A percentile compares a stretch with the other conserved stretches of the same genome.
phyloP scores from a whole-genome alignment of 225 moss, liverwort and hornwort species.

The Pleurozium schreberi region DNA sequence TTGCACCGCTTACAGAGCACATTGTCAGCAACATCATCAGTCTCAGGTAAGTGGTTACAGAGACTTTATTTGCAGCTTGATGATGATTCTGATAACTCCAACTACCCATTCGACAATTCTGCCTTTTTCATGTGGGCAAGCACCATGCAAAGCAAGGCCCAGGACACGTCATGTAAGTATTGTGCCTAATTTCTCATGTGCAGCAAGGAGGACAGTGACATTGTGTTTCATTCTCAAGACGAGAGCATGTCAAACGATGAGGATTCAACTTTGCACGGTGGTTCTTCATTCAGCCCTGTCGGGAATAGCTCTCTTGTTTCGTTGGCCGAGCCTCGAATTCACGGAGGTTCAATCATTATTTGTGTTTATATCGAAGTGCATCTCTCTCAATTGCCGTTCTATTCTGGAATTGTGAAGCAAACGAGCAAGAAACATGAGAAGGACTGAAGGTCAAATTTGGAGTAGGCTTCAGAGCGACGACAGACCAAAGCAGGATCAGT shows the following conservation, averaged over 20 bases:
- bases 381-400: not conserved
- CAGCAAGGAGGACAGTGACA: slow-evolving; percentile 56
- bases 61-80: not conserved
- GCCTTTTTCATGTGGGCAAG: not conserved
- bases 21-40: slow-evolving; percentile 71
- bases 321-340: slow-evolving; percentile 17
- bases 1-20: slow-evolving; percentile 71
- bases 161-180: not conserved
- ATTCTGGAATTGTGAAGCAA: slow-evolving; percentile 62
- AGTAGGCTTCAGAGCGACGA: slow-evolving; percentile 59
- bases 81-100: not conserved
- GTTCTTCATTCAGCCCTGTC: not conserved
- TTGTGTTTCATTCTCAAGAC: slow-evolving; percentile 36
- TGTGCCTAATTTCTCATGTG: not conserved
- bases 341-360: not conserved
- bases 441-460: slow-evolving; percentile 58
- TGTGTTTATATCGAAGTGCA: not conserved
- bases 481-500: slow-evolving; percentile 56
- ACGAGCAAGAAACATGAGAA: slow-evolving; percentile 65
- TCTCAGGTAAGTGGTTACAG: slow-evolving; percentile 37
- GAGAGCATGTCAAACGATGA: slow-evolving; percentile 21
- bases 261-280: slow-evolving; percentile 3
- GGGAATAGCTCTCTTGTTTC: not conserved
- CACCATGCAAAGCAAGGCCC: not conserved
- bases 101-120: not conserved